phyloP scores from a whole-genome alignment of 179 eudicot genomes.

The Spinacia oleracea region DNA sequence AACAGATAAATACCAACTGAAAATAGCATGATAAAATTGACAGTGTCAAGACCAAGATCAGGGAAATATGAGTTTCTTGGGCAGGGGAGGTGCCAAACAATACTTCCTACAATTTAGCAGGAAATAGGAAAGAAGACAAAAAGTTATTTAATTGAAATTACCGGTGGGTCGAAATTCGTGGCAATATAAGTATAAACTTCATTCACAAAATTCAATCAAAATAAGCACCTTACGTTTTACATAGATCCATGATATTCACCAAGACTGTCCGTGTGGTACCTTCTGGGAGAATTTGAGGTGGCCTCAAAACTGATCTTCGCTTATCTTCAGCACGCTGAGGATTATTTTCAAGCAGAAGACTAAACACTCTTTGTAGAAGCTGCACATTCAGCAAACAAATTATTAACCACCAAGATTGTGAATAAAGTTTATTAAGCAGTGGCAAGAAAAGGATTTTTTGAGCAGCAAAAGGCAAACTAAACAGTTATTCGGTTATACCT shows the following conservation, averaged over 20 bases:
- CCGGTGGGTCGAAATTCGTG: background rate
- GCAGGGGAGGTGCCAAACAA: slow-evolving; percentile 1
- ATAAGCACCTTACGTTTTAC: slow-evolving; percentile 33
- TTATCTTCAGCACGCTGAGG: slow-evolving; percentile 45
- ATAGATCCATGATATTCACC: slow-evolving; percentile 46
- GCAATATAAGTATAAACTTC: background rate
- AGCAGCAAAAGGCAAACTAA: background rate
- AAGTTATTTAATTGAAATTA: too few species aligned
- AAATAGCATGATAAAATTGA: background rate
- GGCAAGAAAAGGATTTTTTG: background rate
- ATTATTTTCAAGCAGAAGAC: slow-evolving; percentile 34
- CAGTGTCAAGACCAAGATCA: background rate
- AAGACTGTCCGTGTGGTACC: slow-evolving; percentile 45
- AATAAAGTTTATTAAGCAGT: background rate
- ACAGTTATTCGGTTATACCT: background rate
- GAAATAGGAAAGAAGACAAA: background rate
- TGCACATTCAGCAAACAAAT: slow-evolving; percentile 17
- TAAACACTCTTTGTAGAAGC: slow-evolving; percentile 38
- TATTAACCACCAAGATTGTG: background rate
- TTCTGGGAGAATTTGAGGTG: slow-evolving; percentile 45
- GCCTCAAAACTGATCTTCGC: slow-evolving; percentile 47
- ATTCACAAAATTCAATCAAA: too few species aligned
- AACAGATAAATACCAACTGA: background rate
- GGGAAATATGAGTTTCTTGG: background rate
- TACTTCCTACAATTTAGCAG: background rate